Percentiles rank a stretch among this genome's conserved stretches.
phyloP scores from a whole-genome alignment of 352 stramenopile species.

The Globisporangium middletonii region DNA sequence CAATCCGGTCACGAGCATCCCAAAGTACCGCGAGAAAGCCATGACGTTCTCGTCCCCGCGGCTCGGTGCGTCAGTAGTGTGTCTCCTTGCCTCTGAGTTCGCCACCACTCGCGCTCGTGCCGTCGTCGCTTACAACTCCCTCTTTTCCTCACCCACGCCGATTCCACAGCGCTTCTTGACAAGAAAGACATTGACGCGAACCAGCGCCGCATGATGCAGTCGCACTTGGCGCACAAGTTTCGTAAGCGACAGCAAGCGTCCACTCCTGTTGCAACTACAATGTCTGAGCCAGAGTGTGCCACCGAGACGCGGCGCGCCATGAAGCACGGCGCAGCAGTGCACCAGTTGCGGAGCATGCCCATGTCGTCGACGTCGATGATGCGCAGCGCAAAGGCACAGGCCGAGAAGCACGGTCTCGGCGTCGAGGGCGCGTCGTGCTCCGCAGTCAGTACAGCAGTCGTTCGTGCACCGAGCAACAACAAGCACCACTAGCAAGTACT shows the following conservation, averaged over 20 bases:
- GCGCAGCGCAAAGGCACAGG: constrained; percentile 11
- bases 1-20: constrained; percentile 44
- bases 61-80: constrained; percentile 24
- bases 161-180: constrained; percentile 45
- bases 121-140: neutral
- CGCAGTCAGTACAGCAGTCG: constrained; percentile 20
- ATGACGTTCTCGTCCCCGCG: constrained; percentile 65
- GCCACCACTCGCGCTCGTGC: neutral
- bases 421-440: constrained; percentile 34
- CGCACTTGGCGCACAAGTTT: constrained; percentile 69
- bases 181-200: constrained; percentile 70
- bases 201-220: constrained; percentile 76
- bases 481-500: constrained; percentile 14
- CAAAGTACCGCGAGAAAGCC: constrained; percentile 66
- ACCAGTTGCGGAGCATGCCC: constrained; percentile 40
- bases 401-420: constrained; percentile 23
- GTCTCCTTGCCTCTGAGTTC: neutral
- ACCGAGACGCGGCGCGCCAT: constrained; percentile 30
- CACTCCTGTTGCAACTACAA: too few species aligned
- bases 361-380: constrained; percentile 12
- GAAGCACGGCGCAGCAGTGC: constrained; percentile 39
- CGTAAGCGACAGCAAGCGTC: constrained; percentile 29
- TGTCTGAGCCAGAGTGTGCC: constrained; percentile 1
- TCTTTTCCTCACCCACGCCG: neutral
- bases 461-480: constrained; percentile 29